These are phyloP conservation scores for Amanita jacksonii DNA, from an alignment of 768 basidiomycete genomes.

Conservation along the genomic window DNA sequence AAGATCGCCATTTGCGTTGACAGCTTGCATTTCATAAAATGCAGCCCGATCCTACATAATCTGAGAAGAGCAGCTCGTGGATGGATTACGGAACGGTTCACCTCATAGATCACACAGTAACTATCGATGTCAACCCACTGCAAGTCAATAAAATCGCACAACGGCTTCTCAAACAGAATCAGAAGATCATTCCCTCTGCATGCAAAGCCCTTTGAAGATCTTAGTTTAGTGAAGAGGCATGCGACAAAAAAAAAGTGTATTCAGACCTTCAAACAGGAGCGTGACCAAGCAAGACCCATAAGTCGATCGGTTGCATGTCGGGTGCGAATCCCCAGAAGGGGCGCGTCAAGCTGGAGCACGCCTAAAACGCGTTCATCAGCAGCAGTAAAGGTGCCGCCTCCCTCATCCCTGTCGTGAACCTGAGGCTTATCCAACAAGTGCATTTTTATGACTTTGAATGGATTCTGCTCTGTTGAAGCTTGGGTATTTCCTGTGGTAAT, in stretches of 20 bases:
- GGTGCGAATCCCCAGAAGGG: conserved; percentile 18
- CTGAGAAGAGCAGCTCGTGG: not conserved
- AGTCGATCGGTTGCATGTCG: not conserved
- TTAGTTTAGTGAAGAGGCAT: not conserved
- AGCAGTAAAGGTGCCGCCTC: conserved; percentile 10
- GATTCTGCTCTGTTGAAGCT: conserved; percentile 45
- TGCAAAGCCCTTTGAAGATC: conserved; percentile 26
- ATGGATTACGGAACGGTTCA: conserved; percentile 12
- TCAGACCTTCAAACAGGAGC: conserved; percentile 27
- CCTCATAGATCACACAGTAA: conserved; percentile 33
- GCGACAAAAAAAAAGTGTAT: conserved; percentile 11
- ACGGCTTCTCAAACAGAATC: conserved; percentile 19
- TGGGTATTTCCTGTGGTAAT: conserved; percentile 19
- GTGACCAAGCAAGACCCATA: conserved; percentile 39
- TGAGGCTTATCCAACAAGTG: conserved; percentile 39
- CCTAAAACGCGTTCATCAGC: conserved; percentile 27
- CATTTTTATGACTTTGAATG: conserved; percentile 47
- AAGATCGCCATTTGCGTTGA: conserved; percentile 27
- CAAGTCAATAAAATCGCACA: conserved; percentile 20
- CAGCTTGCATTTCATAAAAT: conserved; percentile 22
- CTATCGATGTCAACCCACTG: conserved; percentile 30
- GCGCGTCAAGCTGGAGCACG: conserved; percentile 18
- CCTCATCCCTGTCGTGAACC: conserved; percentile 12
- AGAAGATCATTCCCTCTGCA: conserved; percentile 21
- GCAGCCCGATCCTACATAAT: conserved; percentile 29